Base-by-base conservation (phyloP, 2,329 filamentous ascomycete genomes). In the Onygena corvina region DNA sequence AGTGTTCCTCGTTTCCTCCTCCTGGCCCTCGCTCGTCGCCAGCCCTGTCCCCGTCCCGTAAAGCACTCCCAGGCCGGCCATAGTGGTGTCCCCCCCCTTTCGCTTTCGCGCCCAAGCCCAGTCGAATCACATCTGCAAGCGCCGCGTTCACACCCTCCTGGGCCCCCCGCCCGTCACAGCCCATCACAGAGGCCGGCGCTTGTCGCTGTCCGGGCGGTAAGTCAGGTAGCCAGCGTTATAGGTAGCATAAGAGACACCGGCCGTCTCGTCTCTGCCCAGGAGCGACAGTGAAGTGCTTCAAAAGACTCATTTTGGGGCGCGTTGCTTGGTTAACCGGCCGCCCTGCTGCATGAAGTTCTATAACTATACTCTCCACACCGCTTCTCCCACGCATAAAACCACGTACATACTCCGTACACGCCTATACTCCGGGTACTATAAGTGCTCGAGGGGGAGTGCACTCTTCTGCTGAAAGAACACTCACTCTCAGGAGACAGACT, bases 191-290 rank as follows among this genome's bases (percentile, higher is more conserved):
- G 3, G 20, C 21, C 36, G 36, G 36, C 36, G 36, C 36, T 42
- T 42, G 36, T 42, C 36, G 36, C 36, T 42, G 36, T 25, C 36
- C 25, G 36, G 36, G 36, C 36, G 36, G 36, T 42, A 42, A 42
- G 25, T 25, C 21, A 25, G 36, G 11, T 25, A 11, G 12, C 21
- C 36, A 25, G 35, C 21, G 36, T 23, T 42, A 12, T 42, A 7
- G 11, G 4, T 40, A n/a, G n/a, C n/a, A n/a, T n/a, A n/a, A n/a
- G 36, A 11, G 36, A 40, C 36, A 42, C 11, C 14, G 3, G 3
- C 33, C 33, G 33, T 35, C 33, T 35, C 33, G 18, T n/a, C n/a
- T n/a, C n/a, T n/a, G n/a, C n/a, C n/a, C n/a, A n/a, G n/a, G n/a
- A n/a, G 34, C 16, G 7, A 8, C 18, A 16, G 33, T 16, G 18